phyloP scores from a whole-genome alignment of 1,284 basidiomycete species.

The Puccinia triticina region DNA sequence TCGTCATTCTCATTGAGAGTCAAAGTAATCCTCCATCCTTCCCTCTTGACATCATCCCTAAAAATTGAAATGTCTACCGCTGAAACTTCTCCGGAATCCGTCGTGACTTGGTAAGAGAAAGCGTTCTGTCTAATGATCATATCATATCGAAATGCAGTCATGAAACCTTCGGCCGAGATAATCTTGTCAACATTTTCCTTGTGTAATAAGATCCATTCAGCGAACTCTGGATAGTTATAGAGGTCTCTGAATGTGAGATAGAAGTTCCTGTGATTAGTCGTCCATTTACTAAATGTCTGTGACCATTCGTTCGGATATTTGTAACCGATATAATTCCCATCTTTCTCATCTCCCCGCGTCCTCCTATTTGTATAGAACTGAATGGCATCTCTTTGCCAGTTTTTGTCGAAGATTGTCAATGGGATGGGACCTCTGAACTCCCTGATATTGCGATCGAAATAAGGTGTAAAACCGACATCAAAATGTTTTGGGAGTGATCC shows the following conservation, averaged over 20 bases:
- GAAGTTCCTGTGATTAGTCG: no score
- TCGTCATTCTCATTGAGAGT: not conserved
- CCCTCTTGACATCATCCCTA: no score
- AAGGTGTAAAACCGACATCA: not conserved
- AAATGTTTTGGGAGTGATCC: no score
- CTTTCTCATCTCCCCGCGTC: not conserved
- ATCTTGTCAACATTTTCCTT: not conserved
- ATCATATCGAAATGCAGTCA: slow-evolving; percentile 12
- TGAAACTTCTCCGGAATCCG: no score
- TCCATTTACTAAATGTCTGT: no score
- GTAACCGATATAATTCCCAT: not conserved
- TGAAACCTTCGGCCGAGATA: not conserved
- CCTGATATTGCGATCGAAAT: not conserved
- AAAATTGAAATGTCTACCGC: no score
- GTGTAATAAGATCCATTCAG: no score
- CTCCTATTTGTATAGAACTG: not conserved
- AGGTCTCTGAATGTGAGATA: no score
- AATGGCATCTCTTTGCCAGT: not conserved
- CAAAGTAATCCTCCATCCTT: no score
- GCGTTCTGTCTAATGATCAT: not conserved
- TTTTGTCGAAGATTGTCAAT: not conserved
- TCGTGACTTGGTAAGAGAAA: no score
- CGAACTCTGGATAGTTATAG: no score
- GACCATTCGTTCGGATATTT: not conserved
- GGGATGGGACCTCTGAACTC: no score